Conservation (phyloP, 805 yeast species). For the Candida morakotiae region DNA sequence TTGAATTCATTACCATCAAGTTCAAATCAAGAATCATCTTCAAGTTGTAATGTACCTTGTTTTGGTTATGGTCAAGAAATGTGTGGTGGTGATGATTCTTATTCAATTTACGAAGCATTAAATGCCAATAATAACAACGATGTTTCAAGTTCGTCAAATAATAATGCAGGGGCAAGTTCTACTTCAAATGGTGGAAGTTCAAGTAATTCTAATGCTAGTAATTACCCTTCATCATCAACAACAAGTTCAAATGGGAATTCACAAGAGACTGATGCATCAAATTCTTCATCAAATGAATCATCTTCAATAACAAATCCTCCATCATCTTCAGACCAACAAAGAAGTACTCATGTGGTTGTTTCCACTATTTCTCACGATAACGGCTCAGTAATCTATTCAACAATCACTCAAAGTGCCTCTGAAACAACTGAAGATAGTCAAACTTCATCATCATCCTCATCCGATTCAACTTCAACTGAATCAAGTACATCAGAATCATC, state of each 20-base stretch:
- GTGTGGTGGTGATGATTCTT: constrained; percentile 36
- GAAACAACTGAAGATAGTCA: constrained; percentile 11
- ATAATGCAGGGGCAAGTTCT: not conserved
- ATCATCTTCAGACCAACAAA: not conserved
- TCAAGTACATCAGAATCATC: constrained; percentile 1
- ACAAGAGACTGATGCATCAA: constrained; percentile 8
- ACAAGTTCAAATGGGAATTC: constrained; percentile 8
- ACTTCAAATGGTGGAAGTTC: constrained; percentile 8
- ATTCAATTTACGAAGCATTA: constrained; percentile 21
- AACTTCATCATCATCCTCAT: constrained; percentile 11
- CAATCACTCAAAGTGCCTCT: constrained; percentile 7
- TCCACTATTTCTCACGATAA: constrained; percentile 12
- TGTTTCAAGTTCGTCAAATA: not conserved
- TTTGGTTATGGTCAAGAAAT: constrained; percentile 31
- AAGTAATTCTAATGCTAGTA: constrained; percentile 8
- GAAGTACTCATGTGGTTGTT: constrained; percentile 16
- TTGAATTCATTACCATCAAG: constrained; percentile 27
- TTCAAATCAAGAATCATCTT: constrained; percentile 16
- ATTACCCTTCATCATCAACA: constrained; percentile 9
- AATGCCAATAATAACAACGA: constrained; percentile 12
- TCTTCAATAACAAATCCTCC: not conserved
- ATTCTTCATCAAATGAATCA: constrained; percentile 4
- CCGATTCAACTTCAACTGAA: constrained; percentile 1
- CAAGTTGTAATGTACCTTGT: constrained; percentile 27
- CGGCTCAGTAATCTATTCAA: constrained; percentile 8